Evolutionary conservation across 1,284 basidiomycete species (phyloP).

Genomic region (Vanrija sp.): DNA sequence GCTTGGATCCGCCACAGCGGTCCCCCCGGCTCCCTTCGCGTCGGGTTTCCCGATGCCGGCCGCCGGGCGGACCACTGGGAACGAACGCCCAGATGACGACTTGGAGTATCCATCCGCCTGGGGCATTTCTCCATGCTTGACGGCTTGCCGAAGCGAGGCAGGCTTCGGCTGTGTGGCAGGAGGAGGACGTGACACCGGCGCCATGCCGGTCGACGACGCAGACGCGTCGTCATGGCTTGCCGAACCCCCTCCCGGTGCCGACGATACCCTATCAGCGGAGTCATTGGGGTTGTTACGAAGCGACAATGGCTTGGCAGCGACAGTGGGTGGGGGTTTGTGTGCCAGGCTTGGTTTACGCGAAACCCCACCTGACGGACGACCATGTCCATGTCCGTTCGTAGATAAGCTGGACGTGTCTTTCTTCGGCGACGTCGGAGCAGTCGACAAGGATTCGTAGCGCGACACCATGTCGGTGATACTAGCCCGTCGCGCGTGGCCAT

Average conservation of each 20-base stretch:
- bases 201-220: too few species aligned
- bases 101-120: constrained; percentile 18
- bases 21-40: not conserved
- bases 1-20: not conserved
- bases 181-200: not conserved
- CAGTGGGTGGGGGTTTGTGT: constrained; percentile 16
- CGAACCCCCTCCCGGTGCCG: too few species aligned
- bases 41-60: not conserved
- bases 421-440: not conserved
- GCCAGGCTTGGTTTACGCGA: too few species aligned
- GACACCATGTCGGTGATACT: constrained; percentile 45
- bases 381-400: too few species aligned
- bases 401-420: too few species aligned
- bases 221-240: too few species aligned
- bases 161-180: constrained; percentile 7
- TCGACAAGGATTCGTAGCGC: constrained; percentile 32
- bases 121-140: constrained; percentile 15
- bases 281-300: constrained; percentile 15
- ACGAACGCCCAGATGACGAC: constrained; percentile 30
- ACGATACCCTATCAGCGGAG: not conserved
- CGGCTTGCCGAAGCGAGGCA: constrained; percentile 4
- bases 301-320: constrained; percentile 30
- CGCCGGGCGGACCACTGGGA: constrained; percentile 18
- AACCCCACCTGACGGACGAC: too few species aligned
- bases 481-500: constrained; percentile 30